Base-by-base conservation (phyloP, 331 rosid species). In the Quercus phellos region DNA sequence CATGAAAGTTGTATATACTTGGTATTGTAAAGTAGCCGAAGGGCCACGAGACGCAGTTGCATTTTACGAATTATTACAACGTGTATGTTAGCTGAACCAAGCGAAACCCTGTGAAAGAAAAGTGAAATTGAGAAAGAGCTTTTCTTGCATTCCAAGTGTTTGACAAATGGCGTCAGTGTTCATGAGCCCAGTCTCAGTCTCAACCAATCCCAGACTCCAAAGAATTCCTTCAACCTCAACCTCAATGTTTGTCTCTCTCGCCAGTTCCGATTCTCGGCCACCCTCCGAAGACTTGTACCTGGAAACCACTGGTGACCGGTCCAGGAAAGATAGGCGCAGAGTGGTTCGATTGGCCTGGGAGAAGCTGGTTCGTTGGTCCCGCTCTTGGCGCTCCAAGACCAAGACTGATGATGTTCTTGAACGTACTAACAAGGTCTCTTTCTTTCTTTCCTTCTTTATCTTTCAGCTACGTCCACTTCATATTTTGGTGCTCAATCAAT, bases 361-460 rank as follows among this genome's bases (percentile, higher is more conserved):
- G 94, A 94, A 90, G 83, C 84, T 94, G 21, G 93, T 92, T 8
- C 88, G 97, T n/a, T 94, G 97, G 97, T 92, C 98, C 51, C 83
- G 97, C 87, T 88, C 93, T 10, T 89, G 83, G 93, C 91, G 97
- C 74, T 84, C 88, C 70, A 92, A 89, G 87, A 75, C 85, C 75
- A 94, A 87, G 43, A 90, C 97, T 26, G 97, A 92, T 29, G 97
- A 92, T 77, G 89, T 94, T 0, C 94, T 94, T 29, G 89, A 92
- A 87, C 90, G 94, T 34, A 90, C 98, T 3, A 94, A 88, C 77
- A 94, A 94, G 94, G 98, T 91, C 4, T 5, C 14, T 24, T 14
- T 22, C 17, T 38, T 38, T 38, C 46, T 38, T 38, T 24, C 5
- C 63, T 9, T 50, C 9, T 18, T 24, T n/a, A 5, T 17, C 1